Evolutionary conservation across 1,139 yeast genomes (phyloP).

Genomic region (Geotrichum restrictum): DNA sequence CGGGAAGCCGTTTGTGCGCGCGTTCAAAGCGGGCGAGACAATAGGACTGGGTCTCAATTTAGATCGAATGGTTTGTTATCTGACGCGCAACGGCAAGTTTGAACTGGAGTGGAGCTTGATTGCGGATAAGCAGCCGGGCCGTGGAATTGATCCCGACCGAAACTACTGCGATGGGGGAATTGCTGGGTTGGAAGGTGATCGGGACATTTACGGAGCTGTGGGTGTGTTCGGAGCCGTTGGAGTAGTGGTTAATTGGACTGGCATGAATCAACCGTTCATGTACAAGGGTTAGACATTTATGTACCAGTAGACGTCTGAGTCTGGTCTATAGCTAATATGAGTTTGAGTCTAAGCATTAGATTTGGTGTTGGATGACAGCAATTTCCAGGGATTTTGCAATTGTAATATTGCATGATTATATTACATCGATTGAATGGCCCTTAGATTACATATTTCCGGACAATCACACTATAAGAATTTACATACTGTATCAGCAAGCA

Average conservation of each 20-base stretch:
- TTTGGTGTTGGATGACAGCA: too few relatives aligned
- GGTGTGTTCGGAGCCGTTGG: constrained; percentile 34
- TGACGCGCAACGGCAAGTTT: constrained; percentile 28
- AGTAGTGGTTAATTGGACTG: constrained; percentile 29
- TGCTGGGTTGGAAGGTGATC: constrained; percentile 28
- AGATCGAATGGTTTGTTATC: constrained; percentile 24
- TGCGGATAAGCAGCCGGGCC: constrained; percentile 22
- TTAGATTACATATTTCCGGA: too few relatives aligned
- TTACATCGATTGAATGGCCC: too few relatives aligned
- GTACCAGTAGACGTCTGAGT: too few relatives aligned
- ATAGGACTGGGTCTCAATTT: constrained; percentile 33
- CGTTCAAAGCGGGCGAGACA: constrained; percentile 29
- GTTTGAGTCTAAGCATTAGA: too few relatives aligned
- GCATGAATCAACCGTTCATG: constrained; percentile 6
- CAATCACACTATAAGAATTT: too few relatives aligned
- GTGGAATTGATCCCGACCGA: constrained; percentile 25
- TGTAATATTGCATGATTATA: too few relatives aligned
- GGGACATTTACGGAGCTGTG: constrained; percentile 32
- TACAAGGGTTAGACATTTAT: too few relatives aligned
- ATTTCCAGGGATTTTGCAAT: too few relatives aligned
- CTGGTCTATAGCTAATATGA: too few relatives aligned
- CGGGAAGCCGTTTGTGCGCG: constrained; percentile 29
- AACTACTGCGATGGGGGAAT: constrained; percentile 27
- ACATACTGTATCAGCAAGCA: too few relatives aligned
- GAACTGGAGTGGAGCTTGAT: constrained; percentile 30